Base-by-base conservation (phyloP, 768 basidiomycete species). In the Boletus reticulatus region DNA sequence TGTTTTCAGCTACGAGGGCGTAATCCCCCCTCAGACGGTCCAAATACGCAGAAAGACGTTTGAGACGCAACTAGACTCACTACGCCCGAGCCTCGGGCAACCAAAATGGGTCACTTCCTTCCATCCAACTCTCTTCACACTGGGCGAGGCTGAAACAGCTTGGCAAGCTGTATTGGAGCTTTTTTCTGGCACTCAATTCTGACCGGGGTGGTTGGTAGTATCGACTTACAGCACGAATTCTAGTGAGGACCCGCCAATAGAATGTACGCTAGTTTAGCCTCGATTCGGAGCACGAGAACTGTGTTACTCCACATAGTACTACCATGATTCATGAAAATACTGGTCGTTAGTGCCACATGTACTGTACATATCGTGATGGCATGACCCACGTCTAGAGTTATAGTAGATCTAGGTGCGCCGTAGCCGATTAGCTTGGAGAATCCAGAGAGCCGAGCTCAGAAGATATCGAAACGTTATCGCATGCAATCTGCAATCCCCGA, bases 151-250 rank as follows among this genome's bases (percentile, higher is more conserved):
- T 34, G 36, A 49, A 0, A 31, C 16, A 16, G 63, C 63, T 48
- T 65, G 63, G 64, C 1, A 43, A 0, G 61, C 41, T 37, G 55
- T 65, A 2, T 31, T 42, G 6, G 29, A 7, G 4, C 60, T 65
- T n/a, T 58, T 62, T 42, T 39, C 45, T 39, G 20, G 4, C 16
- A 9, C 27, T 27, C 9, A 0, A 9, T 6, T 16, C 19, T 46
- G 20, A 31, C 17, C 0, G 27, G 34, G 12, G 11, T 32, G 42
- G 11, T 12, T 6, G 4, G 19, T 3, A 24, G 43, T 27, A 36
- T 32, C 16, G 47, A 32, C 6, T 17, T 22, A 50, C 19, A 24
- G 24, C 36, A 14, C 29, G 27, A 32, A 9, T 24, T 1, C 16
- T 16, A 11, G 31, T 29, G 4, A 19, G 32, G 41, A 22, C 20